A percentile compares a stretch with the other conserved stretches of the same genome.
Conservation (phyloP, 2,329 filamentous ascomycete genomes). For the Furcasterigmium sp. region DNA sequence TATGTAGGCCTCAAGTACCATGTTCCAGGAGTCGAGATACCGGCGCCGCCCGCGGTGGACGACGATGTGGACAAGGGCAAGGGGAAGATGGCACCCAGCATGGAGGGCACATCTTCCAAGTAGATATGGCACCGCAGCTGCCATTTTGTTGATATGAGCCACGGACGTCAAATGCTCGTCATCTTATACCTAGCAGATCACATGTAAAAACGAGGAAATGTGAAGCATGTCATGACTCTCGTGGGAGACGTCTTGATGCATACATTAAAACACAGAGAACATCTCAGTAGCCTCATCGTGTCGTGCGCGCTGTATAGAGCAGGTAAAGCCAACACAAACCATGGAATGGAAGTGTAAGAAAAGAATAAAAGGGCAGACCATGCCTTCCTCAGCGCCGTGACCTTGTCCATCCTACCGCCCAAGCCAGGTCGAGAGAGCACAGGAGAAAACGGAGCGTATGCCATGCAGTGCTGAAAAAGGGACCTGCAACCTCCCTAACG, state of each 20-base stretch:
- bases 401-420: neutral
- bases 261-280: neutral
- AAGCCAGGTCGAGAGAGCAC: neutral
- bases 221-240: neutral
- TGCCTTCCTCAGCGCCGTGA: neutral
- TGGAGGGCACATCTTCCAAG: constrained; percentile 7
- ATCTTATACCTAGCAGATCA: too few species aligned
- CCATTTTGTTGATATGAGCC: too few species aligned
- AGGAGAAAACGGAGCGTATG: too few species aligned
- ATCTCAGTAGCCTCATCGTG: neutral
- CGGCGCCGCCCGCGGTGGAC: constrained; percentile 41
- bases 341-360: too few species aligned
- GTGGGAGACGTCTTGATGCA: neutral
- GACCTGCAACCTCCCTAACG: neutral
- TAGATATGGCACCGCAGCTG: neutral
- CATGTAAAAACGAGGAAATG: neutral
- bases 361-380: neutral
- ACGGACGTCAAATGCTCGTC: too few species aligned
- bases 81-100: constrained; percentile 18
- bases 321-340: too few species aligned
- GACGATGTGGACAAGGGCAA: constrained; percentile 39
- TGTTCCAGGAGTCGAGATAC: constrained; percentile 44
- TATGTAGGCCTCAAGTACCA: constrained; percentile 70
- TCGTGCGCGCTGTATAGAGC: too few species aligned
- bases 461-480: too few species aligned